phyloP scores from a whole-genome alignment of 169 alveolate species.

The Theileria equi region DNA sequence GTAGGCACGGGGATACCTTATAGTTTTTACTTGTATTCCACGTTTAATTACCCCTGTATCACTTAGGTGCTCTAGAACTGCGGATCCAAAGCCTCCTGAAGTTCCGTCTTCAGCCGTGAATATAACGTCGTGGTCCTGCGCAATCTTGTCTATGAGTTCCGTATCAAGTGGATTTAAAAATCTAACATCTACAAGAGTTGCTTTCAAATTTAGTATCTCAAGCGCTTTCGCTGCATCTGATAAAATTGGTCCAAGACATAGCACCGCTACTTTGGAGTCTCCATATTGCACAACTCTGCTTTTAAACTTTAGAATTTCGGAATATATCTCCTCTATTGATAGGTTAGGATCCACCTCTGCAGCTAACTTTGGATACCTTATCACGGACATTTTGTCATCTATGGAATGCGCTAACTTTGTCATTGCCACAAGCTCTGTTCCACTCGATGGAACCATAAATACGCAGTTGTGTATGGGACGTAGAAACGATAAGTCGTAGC shows the following conservation, averaged over 20 bases:
- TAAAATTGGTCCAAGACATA: slow-evolving; percentile 46
- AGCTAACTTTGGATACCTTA: slow-evolving; percentile 48
- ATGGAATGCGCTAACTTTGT: slow-evolving; percentile 3
- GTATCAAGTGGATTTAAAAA: slow-evolving; percentile 66
- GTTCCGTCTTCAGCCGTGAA: slow-evolving; percentile 70
- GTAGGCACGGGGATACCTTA: slow-evolving; percentile 42
- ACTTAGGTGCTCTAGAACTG: slow-evolving; percentile 39
- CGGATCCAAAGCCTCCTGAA: slow-evolving; percentile 71
- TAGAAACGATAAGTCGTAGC: slow-evolving; percentile 77
- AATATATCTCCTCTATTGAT: not conserved
- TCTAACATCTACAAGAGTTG: slow-evolving; percentile 68
- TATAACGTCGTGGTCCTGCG: slow-evolving; percentile 29
- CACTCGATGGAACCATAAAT: slow-evolving; percentile 79
- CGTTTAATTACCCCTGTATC: not conserved
- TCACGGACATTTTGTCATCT: slow-evolving; percentile 34
- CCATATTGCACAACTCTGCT: slow-evolving; percentile 34
- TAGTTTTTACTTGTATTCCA: slow-evolving; percentile 27
- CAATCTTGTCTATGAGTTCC: slow-evolving; percentile 25
- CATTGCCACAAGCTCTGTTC: slow-evolving; percentile 66
- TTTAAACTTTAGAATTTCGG: not conserved
- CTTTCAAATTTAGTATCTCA: slow-evolving; percentile 16
- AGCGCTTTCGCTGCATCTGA: slow-evolving; percentile 39
- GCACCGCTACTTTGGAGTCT: slow-evolving; percentile 29
- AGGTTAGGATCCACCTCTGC: slow-evolving; percentile 15
- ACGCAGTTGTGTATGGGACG: slow-evolving; percentile 74